Conservation (phyloP, 1,139 yeast species). For the Geotrichum restrictum region DNA sequence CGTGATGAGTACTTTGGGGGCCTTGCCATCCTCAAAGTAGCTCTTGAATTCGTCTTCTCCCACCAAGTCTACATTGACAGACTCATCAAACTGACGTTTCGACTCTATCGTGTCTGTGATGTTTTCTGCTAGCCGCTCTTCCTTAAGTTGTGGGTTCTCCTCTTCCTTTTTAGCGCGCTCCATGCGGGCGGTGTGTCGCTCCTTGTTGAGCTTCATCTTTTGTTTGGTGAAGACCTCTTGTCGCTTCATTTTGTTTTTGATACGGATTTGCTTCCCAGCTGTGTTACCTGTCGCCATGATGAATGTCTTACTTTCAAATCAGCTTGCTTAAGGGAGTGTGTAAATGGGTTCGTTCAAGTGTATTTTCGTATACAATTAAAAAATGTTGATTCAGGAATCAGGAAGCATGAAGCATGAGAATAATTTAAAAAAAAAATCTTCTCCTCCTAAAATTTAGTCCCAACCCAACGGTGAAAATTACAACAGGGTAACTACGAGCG, state of each 20-base stretch:
- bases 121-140: conserved; percentile 71
- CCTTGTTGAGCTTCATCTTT: conserved; percentile 70
- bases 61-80: conserved; percentile 67
- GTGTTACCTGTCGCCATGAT: conserved; percentile 20
- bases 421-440: neutral
- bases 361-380: no score
- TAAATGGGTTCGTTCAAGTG: neutral
- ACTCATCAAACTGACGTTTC: conserved; percentile 86
- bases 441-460: neutral
- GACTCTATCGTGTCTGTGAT: conserved; percentile 85
- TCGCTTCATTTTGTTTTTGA: conserved; percentile 64
- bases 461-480: neutral
- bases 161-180: conserved; percentile 81
- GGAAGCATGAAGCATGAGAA: neutral
- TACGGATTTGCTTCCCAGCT: conserved; percentile 17
- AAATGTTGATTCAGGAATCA: no score
- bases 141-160: conserved; percentile 74
- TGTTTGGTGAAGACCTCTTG: conserved; percentile 72
- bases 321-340: neutral
- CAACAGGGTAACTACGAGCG: neutral
- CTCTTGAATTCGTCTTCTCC: conserved; percentile 75
- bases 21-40: conserved; percentile 55
- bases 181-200: conserved; percentile 69
- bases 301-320: neutral
- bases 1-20: conserved; percentile 83